Conservation (phyloP, 495 filamentous ascomycete species). For the Lineolata rhizophorae region DNA sequence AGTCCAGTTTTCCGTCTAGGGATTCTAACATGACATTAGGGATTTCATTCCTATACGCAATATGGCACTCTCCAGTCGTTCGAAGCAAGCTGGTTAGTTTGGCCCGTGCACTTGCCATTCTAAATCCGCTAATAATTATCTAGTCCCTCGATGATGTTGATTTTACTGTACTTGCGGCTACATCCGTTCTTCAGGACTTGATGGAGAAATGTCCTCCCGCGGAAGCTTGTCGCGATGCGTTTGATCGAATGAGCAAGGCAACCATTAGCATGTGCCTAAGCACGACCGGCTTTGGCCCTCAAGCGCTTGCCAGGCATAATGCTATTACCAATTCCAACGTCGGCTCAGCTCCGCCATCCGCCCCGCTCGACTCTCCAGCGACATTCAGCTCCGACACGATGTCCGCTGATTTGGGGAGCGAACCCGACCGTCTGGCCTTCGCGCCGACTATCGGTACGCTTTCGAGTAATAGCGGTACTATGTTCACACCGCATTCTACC, state of each 20-base stretch:
- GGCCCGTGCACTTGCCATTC: neutral
- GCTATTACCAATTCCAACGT: no score
- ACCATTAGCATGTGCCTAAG: conserved; percentile 80
- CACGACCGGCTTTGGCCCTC: conserved; percentile 67
- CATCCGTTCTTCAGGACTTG: conserved; percentile 58
- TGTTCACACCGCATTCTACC: no score
- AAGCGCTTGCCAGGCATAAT: no score
- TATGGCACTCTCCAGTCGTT: conserved; percentile 86
- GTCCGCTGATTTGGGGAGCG: no score
- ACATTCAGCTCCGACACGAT: no score
- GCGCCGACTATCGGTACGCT: no score
- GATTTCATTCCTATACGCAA: conserved; percentile 88
- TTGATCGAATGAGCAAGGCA: conserved; percentile 86
- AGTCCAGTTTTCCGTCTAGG: no score
- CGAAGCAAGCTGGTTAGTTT: conserved; percentile 54
- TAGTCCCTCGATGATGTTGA: conserved; percentile 89
- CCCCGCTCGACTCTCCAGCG: no score
- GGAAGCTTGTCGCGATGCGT: conserved; percentile 76
- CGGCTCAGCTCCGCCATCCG: no score
- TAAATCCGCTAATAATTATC: conserved; percentile 13
- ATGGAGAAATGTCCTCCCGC: conserved; percentile 62
- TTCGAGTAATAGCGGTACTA: no score
- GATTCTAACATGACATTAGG: conserved; percentile 25
- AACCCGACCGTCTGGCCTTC: no score
- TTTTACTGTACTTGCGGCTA: conserved; percentile 86